These are phyloP conservation scores for Trichoderma gracile DNA, from an alignment of 2,329 filamentous ascomycete species.

Conservation along the genomic window DNA sequence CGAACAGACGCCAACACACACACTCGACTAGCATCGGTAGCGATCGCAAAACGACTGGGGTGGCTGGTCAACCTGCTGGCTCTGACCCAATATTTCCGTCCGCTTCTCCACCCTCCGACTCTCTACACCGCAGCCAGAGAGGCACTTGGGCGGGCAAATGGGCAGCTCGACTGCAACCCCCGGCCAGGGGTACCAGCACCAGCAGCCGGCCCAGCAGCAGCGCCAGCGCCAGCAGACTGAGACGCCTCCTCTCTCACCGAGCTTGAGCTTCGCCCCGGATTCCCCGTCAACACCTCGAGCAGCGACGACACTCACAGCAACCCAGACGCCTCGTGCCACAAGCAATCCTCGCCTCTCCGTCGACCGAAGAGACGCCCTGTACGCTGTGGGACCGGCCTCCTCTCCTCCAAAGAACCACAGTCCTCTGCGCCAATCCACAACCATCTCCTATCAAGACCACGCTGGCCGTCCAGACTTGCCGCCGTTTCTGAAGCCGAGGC, in stretches of 20 bases:
- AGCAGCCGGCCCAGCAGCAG: too few species aligned
- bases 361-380: constrained; percentile 31
- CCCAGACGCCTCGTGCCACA: constrained; percentile 28
- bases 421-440: constrained; percentile 38
- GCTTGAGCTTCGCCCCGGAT: constrained; percentile 25
- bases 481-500: constrained; percentile 22
- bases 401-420: constrained; percentile 36
- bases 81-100: constrained; percentile 25
- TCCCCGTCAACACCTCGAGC: constrained; percentile 23
- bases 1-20: constrained; percentile 6
- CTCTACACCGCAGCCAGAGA: constrained; percentile 23
- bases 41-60: constrained; percentile 21
- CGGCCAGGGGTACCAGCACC: constrained; percentile 23
- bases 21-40: constrained; percentile 19
- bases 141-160: constrained; percentile 15
- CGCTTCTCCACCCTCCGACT: constrained; percentile 14
- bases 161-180: constrained; percentile 23
- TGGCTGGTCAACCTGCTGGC: constrained; percentile 13
- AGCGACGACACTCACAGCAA: constrained; percentile 19
- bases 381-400: constrained; percentile 35
- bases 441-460: constrained; percentile 33
- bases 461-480: constrained; percentile 13
- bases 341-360: constrained; percentile 26
- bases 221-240: constrained; percentile 7
- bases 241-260: constrained; percentile 21